These are phyloP conservation scores for Capronia americana DNA, from an alignment of 2,329 filamentous ascomycete genomes.

Conservation along the genomic window DNA sequence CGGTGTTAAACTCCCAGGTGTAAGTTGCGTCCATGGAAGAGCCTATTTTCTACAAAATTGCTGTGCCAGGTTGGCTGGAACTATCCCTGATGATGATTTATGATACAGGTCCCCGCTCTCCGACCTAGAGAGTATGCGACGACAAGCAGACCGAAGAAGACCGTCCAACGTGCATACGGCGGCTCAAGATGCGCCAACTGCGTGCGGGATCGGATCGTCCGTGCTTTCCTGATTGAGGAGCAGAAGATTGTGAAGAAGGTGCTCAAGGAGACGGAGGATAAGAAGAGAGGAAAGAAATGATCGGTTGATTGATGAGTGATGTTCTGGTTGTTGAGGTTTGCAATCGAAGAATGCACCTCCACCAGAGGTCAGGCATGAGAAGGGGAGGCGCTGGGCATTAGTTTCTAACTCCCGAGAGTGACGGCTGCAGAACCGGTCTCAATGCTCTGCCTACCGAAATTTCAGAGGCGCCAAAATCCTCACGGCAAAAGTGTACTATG, in stretches of 20 bases:
- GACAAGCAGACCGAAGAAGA: constrained; percentile 99
- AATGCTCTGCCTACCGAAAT: neutral
- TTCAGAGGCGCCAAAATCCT: neutral
- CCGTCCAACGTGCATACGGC: constrained; percentile 96
- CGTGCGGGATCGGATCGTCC: constrained; percentile 96
- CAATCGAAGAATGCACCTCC: neutral
- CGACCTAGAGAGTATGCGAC: constrained; percentile 97
- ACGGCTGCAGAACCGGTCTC: neutral
- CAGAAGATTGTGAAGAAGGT: constrained; percentile 99
- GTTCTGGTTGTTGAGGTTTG: neutral
- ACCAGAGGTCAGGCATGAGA: neutral
- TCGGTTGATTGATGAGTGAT: neutral
- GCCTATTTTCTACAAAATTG: constrained; percentile 15
- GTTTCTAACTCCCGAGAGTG: neutral
- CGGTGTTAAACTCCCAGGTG: constrained; percentile 94
- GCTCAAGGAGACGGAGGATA: constrained; percentile 94
- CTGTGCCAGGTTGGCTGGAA: neutral
- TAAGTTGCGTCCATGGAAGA: constrained; percentile 65
- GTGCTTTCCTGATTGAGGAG: constrained; percentile 99
- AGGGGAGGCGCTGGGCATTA: neutral
- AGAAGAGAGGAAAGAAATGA: constrained; percentile 68
- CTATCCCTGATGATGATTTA: constrained; percentile 1
- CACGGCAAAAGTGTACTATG: neutral
- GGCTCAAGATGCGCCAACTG: constrained; percentile 98
- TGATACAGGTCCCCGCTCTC: constrained; percentile 82